phyloP scores from a whole-genome alignment of 345 rosid species.

The Ceriops decandra region DNA sequence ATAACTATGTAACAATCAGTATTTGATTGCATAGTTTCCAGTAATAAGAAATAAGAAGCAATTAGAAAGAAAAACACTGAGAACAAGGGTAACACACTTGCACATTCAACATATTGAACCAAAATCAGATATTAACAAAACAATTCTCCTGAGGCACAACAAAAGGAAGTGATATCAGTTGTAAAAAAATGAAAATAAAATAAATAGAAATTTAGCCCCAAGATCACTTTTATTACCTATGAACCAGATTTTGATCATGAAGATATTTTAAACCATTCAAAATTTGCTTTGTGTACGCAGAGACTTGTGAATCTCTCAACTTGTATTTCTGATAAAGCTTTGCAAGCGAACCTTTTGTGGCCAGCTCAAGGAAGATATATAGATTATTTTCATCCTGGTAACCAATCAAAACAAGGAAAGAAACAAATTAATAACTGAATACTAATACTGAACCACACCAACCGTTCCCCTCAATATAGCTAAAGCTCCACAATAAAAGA shows the following conservation, averaged over 20 bases:
- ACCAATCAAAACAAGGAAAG: not conserved
- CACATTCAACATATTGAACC: no score
- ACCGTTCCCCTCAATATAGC: no score
- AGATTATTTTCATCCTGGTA: slow-evolving; percentile 19
- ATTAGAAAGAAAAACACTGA: no score
- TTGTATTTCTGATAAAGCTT: slow-evolving; percentile 19
- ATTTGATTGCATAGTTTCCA: no score
- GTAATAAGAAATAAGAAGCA: no score
- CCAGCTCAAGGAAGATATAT: slow-evolving; percentile 31
- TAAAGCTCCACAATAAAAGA: no score
- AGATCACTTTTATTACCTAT: slow-evolving; percentile 16
- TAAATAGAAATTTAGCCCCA: not conserved
- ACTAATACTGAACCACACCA: no score
- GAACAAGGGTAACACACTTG: no score
- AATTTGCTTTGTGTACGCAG: slow-evolving; percentile 26
- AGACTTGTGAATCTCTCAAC: slow-evolving; percentile 24
- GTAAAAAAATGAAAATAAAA: not conserved
- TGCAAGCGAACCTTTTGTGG: slow-evolving; percentile 26
- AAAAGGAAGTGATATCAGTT: no score
- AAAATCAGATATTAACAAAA: not conserved
- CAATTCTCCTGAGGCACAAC: not conserved
- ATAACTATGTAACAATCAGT: no score
- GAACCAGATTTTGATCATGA: slow-evolving; percentile 22
- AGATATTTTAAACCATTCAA: slow-evolving; percentile 28
- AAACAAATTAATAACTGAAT: not conserved